Conservation (phyloP, 306 rosid species). For the Abrus precatorius region DNA sequence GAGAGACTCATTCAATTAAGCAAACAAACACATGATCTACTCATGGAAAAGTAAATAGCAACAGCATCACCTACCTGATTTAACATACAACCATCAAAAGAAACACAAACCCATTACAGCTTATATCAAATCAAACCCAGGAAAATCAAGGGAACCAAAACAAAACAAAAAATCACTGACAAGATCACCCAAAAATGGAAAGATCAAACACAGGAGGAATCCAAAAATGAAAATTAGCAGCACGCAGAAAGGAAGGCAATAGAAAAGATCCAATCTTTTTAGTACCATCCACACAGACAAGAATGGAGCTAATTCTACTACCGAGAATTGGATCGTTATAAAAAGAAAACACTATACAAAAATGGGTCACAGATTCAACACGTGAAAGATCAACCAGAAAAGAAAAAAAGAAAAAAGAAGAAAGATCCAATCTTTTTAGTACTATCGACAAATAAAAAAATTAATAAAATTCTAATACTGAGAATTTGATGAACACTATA, state of each 20-base stretch:
- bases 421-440: not conserved
- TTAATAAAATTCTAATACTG: not conserved
- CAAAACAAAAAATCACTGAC: not conserved
- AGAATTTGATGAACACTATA: not conserved
- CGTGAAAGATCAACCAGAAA: not conserved
- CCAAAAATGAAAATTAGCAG: not conserved
- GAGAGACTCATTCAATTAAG: not conserved
- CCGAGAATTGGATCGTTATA: not conserved
- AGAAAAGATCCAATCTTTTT: not conserved
- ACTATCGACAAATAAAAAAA: not conserved
- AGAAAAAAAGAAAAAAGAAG: too few relatives aligned
- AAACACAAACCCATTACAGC: not conserved
- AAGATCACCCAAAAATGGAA: not conserved
- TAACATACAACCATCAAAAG: not conserved
- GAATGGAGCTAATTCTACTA: not conserved
- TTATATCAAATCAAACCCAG: not conserved
- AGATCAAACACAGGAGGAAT: slow-evolving; percentile 1
- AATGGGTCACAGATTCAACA: not conserved
- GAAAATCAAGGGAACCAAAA: not conserved
- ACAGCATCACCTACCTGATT: not conserved
- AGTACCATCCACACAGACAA: not conserved
- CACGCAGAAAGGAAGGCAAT: not conserved
- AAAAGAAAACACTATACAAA: not conserved
- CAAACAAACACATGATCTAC: slow-evolving; percentile 9
- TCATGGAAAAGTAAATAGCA: slow-evolving; percentile 2